These are phyloP conservation scores for Podila verticillata DNA, from an alignment of 192 early-diverging fungal genomes.

Conservation along the genomic window DNA sequence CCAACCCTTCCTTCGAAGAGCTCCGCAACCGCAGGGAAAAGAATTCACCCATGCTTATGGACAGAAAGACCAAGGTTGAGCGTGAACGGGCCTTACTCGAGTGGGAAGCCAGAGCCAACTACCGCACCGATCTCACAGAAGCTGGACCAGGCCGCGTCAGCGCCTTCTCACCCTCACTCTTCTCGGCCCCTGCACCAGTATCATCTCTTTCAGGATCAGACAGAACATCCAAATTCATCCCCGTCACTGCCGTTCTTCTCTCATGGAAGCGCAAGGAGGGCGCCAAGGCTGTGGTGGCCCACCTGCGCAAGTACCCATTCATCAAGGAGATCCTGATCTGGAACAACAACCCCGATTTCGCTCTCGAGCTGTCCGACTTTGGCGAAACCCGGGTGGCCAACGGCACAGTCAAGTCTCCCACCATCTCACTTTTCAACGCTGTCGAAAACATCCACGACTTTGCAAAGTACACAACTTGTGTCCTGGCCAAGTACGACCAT, in stretches of 20 bases:
- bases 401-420: conserved; percentile 4
- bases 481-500: conserved; percentile 57
- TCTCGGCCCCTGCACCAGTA: background rate
- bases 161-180: conserved; percentile 26
- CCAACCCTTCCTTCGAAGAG: conserved; percentile 1
- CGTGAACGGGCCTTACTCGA: conserved; percentile 34
- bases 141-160: conserved; percentile 22
- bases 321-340: conserved; percentile 62
- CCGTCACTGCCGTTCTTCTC: conserved; percentile 58
- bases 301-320: conserved; percentile 58
- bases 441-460: conserved; percentile 62
- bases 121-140: conserved; percentile 40
- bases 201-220: conserved; percentile 5
- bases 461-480: conserved; percentile 64
- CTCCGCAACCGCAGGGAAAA: background rate
- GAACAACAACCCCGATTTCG: conserved; percentile 52
- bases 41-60: conserved; percentile 7
- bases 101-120: conserved; percentile 45
- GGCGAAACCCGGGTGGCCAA: background rate
- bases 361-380: conserved; percentile 25
- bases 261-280: conserved; percentile 55
- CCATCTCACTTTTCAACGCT: conserved; percentile 53
- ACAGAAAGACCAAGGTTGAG: conserved; percentile 19
- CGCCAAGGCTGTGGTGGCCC: conserved; percentile 50
- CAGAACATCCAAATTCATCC: conserved; percentile 30